Percentiles rank a stretch among this genome's conserved stretches.
Conservation (phyloP, 2,329 filamentous ascomycete species). For the Tympanopsis confertula region DNA sequence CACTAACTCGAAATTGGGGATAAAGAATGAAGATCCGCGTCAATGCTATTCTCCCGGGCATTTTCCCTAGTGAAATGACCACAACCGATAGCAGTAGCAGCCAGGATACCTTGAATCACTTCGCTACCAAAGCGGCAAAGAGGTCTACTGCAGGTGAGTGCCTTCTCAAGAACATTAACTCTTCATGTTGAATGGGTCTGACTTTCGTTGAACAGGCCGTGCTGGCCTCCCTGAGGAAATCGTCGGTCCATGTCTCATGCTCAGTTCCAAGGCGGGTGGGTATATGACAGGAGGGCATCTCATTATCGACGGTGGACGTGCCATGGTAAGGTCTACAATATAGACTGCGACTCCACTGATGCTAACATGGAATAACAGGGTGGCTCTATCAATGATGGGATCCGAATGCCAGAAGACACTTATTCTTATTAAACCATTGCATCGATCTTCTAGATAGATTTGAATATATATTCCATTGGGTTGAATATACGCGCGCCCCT, state of each 20-base stretch:
- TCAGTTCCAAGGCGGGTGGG: slow-evolving; percentile 11
- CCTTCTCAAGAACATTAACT: too few relatives aligned
- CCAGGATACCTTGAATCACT: slow-evolving; percentile 8
- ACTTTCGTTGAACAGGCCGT: too few relatives aligned
- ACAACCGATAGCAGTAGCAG: slow-evolving; percentile 6
- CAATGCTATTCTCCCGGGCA: slow-evolving; percentile 11
- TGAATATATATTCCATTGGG: too few relatives aligned
- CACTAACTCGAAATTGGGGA: not conserved
- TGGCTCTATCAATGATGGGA: too few relatives aligned
- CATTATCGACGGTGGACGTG: slow-evolving; percentile 13
- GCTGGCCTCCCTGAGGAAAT: slow-evolving; percentile 13
- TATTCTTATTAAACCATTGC: too few relatives aligned
- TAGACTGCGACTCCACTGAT: too few relatives aligned
- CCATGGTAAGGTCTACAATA: too few relatives aligned
- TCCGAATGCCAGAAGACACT: too few relatives aligned
- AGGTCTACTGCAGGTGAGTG: slow-evolving; percentile 11
- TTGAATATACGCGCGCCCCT: too few relatives aligned
- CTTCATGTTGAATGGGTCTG: too few relatives aligned
- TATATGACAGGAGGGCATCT: slow-evolving; percentile 14
- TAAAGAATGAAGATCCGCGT: slow-evolving; percentile 12
- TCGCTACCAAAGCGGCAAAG: slow-evolving; percentile 10
- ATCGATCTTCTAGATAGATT: too few relatives aligned
- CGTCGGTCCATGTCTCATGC: slow-evolving; percentile 11
- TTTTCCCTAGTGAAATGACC: slow-evolving; percentile 11
- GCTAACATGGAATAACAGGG: too few relatives aligned